Evolutionary conservation across 163 green algal genomes (phyloP).

Genomic region (Volvox carteri): DNA sequence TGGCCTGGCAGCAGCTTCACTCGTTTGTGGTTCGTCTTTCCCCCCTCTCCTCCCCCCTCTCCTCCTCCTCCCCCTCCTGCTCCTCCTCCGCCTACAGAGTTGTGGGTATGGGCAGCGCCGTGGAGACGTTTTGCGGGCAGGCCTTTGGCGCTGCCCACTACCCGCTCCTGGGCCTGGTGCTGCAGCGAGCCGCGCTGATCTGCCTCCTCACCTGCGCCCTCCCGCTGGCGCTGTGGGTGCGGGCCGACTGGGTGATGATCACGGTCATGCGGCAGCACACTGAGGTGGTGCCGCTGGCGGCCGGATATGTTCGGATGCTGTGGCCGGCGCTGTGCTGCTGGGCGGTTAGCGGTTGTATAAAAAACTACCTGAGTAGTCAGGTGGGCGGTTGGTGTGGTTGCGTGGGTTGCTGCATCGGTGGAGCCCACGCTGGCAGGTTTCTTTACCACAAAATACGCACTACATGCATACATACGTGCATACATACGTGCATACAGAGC

Average conservation of each 20-base stretch:
- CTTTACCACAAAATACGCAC: too few species aligned
- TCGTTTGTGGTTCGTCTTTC: not conserved
- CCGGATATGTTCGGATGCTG: constrained; percentile 42
- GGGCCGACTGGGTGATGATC: constrained; percentile 47
- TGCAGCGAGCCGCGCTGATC: constrained; percentile 63
- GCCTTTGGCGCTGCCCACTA: constrained; percentile 43
- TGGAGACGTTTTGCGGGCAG: constrained; percentile 58
- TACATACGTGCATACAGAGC: too few species aligned
- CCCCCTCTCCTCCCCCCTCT: not conserved
- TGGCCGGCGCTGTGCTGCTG: constrained; percentile 41
- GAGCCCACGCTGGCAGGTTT: too few species aligned
- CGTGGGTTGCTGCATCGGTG: too few species aligned
- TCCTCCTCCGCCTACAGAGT: constrained; percentile 32
- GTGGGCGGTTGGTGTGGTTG: constrained; percentile 7
- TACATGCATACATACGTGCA: too few species aligned
- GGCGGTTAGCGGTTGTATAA: constrained; percentile 14
- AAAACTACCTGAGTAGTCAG: constrained; percentile 54
- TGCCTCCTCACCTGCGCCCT: constrained; percentile 49
- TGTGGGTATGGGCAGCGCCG: constrained; percentile 48
- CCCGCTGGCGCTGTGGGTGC: constrained; percentile 56
- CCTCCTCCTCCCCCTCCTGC: not conserved
- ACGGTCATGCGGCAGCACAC: constrained; percentile 48
- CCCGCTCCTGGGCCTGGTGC: constrained; percentile 29
- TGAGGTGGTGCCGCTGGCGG: constrained; percentile 23
- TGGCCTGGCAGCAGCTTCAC: not conserved